These are phyloP conservation scores for Cutaneotrichosporon cavernicola DNA, from an alignment of 1,284 basidiomycete genomes.

Conservation along the genomic window DNA sequence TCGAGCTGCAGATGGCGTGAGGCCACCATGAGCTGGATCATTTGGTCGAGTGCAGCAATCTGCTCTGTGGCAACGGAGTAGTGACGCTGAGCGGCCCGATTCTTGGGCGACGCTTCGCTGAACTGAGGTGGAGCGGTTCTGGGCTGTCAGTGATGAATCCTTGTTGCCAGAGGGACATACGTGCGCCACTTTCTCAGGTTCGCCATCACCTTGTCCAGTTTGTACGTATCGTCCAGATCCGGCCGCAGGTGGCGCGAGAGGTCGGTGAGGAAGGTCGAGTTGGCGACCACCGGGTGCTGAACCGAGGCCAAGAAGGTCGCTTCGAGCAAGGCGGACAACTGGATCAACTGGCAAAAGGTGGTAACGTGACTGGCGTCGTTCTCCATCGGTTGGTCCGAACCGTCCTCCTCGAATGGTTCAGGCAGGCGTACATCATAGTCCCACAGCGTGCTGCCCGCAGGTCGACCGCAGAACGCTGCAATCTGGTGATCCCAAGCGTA, in stretches of 20 bases:
- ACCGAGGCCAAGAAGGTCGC: slow-evolving; percentile 18
- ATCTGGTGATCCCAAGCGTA: slow-evolving; percentile 26
- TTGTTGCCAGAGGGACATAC: neutral
- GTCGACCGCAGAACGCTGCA: slow-evolving; percentile 21
- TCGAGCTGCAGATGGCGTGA: slow-evolving; percentile 21
- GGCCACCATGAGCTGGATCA: slow-evolving; percentile 18
- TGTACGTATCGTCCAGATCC: slow-evolving; percentile 14
- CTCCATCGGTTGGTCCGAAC: slow-evolving; percentile 1
- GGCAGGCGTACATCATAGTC: slow-evolving; percentile 25
- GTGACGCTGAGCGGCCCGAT: neutral
- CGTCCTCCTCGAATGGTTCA: slow-evolving; percentile 15
- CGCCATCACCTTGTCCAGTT: slow-evolving; percentile 18
- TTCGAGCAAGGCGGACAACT: slow-evolving; percentile 17
- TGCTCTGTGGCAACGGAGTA: slow-evolving; percentile 22
- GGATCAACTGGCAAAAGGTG: slow-evolving; percentile 18
- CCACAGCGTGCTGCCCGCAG: slow-evolving; percentile 17
- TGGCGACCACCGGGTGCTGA: slow-evolving; percentile 14
- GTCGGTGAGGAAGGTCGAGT: slow-evolving; percentile 21
- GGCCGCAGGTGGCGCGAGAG: slow-evolving; percentile 10
- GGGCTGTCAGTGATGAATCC: neutral
- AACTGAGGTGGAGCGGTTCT: slow-evolving; percentile 3
- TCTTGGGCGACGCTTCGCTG: neutral
- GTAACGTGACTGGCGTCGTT: slow-evolving; percentile 9
- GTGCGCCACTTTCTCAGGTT: slow-evolving; percentile 3
- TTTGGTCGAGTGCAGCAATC: slow-evolving; percentile 18